These are phyloP conservation scores for Juglanconis oblonga DNA, from an alignment of 2,329 filamentous ascomycete genomes.

Conservation along the genomic window DNA sequence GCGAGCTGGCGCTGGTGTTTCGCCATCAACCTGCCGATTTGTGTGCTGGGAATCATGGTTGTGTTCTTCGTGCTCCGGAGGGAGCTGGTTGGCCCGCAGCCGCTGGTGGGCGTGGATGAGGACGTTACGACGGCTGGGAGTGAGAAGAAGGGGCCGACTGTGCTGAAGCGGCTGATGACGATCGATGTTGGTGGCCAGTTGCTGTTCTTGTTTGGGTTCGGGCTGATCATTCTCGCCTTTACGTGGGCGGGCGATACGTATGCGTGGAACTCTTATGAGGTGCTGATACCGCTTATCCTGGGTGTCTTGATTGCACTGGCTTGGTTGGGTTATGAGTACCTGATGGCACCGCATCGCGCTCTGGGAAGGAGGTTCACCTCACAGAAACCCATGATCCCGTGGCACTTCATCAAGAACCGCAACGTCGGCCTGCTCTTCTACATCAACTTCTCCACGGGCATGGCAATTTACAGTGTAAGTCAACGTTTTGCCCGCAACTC, in stretches of 20 bases:
- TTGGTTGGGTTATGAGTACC: conserved; percentile 51
- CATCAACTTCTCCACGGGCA: conserved; percentile 59
- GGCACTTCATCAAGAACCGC: conserved; percentile 51
- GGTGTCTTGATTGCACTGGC: conserved; percentile 37
- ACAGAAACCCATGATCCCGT: conserved; percentile 63
- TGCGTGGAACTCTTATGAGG: conserved; percentile 46
- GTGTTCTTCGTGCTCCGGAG: conserved; percentile 56
- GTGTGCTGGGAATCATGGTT: conserved; percentile 46
- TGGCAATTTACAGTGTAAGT: conserved; percentile 46
- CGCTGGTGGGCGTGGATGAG: conserved; percentile 42
- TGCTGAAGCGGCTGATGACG: conserved; percentile 46
- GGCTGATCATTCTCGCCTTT: conserved; percentile 51
- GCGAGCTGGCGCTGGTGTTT: conserved; percentile 66
- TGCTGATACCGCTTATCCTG: conserved; percentile 46
- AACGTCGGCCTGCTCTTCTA: conserved; percentile 61
- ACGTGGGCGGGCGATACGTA: conserved; percentile 56
- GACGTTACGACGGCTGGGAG: not conserved
- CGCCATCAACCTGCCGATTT: conserved; percentile 57
- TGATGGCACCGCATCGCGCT: conserved; percentile 47
- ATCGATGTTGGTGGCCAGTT: conserved; percentile 55
- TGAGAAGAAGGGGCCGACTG: conserved; percentile 24
- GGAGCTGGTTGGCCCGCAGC: conserved; percentile 54
- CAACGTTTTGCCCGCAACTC: not conserved
- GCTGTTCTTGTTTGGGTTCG: conserved; percentile 53
- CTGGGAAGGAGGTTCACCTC: conserved; percentile 46